These are phyloP conservation scores for Leccinum subgranulosum DNA, from an alignment of 768 basidiomycete species.

Conservation along the genomic window DNA sequence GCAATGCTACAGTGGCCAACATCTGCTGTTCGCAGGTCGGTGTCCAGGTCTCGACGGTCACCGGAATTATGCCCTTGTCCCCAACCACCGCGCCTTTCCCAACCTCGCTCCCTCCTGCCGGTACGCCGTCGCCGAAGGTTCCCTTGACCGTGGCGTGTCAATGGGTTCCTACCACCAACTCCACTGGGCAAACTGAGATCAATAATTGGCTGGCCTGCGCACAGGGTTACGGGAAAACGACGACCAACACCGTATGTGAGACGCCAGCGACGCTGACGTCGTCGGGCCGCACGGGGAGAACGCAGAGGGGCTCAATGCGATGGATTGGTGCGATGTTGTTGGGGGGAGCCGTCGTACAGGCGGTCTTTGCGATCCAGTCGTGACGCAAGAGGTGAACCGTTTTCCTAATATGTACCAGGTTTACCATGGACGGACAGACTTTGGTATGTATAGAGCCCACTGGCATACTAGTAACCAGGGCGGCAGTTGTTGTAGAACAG, in stretches of 20 bases:
- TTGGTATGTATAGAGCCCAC: not conserved
- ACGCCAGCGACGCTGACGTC: not conserved
- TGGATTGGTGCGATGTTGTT: not conserved
- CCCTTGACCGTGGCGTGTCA: not conserved
- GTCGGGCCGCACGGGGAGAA: not conserved
- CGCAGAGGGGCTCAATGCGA: not conserved
- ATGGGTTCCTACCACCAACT: not conserved
- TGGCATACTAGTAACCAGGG: not conserved
- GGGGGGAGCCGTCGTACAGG: not conserved
- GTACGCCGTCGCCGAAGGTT: not conserved
- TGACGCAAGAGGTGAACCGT: not conserved
- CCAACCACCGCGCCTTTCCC: not conserved
- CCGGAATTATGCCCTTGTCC: not conserved
- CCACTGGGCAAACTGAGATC: not conserved
- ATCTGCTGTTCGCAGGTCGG: not conserved
- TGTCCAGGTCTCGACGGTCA: not conserved
- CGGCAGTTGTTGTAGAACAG: not conserved
- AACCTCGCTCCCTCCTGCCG: not conserved
- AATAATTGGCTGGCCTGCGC: not conserved
- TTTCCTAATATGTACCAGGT: not conserved
- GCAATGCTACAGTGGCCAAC: not conserved
- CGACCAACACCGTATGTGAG: not conserved
- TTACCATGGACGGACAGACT: not conserved
- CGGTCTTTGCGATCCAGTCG: not conserved
- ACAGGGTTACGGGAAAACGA: not conserved